Base-by-base conservation (phyloP, 2,329 filamentous ascomycete genomes). In the Colletotrichum sansevieriae region DNA sequence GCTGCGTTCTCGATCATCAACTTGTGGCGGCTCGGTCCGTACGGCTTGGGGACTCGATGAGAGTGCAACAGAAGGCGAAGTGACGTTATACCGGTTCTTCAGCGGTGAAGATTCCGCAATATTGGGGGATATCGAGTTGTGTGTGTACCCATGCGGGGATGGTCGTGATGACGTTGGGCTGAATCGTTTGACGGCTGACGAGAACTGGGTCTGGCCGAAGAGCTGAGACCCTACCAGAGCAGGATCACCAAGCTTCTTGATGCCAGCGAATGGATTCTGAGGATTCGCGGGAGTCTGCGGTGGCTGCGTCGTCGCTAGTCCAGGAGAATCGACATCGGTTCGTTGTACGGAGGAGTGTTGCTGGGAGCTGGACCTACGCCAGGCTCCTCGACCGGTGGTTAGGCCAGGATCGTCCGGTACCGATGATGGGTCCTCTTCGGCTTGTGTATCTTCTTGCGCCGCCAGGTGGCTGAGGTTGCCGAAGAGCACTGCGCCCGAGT, bases 151-250 rank as follows among this genome's bases (percentile, higher is more conserved):
- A 47, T 82, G 78, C 0, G 87, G 87, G 1, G 87, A 89, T 0
- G 87, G 87, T 11, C 87, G 81, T 1, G 87, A 89, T 1, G 86
- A 88, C 0, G 87, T 88, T 20, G 87, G 87, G 66, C 86, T 89
- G 52, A 79, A 75, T 25, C 78, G 80, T 72, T 83, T 87, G 15
- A 83, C 73, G 1, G 81, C 85, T 1, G 87, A 88, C 2, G 87
- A 88, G 37, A 79, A 79, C 70, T 87, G 87, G 0, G 87, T 88
- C 71, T 85, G 83, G 1, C 79, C 82, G 71, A 89, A 89, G 9
- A 89, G 78, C 73, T 89, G 86, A 8, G 85, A 84, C 73, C 74
- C 80, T 62, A 71, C 78, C 74, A 80, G 77, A 1, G 79, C 72
- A 77, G 75, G 66, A 65, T 77, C 71, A 63, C 76, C 75, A 60